A percentile compares a stretch with the other conserved stretches of the same genome.
Evolutionary conservation across 2,329 filamentous ascomycete genomes (phyloP).

Genomic region (Verticillium dahliae): DNA sequence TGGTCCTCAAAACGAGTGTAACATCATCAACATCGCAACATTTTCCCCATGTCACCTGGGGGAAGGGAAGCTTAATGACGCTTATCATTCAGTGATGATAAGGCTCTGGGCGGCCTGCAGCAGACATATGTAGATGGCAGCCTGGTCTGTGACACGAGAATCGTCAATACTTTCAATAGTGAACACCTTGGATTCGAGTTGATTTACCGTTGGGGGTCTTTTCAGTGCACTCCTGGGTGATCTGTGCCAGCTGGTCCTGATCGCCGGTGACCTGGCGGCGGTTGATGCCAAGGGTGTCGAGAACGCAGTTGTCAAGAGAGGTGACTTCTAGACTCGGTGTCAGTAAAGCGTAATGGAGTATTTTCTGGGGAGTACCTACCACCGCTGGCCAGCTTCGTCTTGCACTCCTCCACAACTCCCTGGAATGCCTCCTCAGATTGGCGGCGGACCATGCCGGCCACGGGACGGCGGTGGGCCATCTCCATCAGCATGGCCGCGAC

Average conservation of each 20-base stretch:
- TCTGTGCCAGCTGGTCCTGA: neutral
- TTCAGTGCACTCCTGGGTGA: neutral
- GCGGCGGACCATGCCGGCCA: neutral
- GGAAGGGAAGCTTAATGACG: too few relatives aligned
- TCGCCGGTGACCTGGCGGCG: neutral
- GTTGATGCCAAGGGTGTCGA: neutral
- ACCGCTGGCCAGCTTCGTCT: neutral
- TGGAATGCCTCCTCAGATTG: neutral
- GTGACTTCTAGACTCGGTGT: neutral
- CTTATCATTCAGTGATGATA: too few relatives aligned
- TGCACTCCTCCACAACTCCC: neutral
- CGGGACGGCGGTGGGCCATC: too few relatives aligned
- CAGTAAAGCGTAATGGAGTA: neutral
- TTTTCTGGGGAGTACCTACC: neutral
- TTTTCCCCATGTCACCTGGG: too few relatives aligned
- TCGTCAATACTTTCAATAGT: neutral
- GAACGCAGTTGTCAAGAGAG: neutral
- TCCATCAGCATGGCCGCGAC: too few relatives aligned
- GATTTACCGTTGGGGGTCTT: neutral
- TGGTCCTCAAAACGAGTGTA: too few relatives aligned
- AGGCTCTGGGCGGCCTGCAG: too few relatives aligned
- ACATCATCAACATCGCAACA: too few relatives aligned
- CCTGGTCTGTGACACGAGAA: neutral
- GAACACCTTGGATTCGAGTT: neutral
- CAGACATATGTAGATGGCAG: neutral